Evolutionary conservation across 2,329 filamentous ascomycete genomes (phyloP), one percentile per base, ranked within the genome.

Genomic region (Epichloe scottii): DNA sequence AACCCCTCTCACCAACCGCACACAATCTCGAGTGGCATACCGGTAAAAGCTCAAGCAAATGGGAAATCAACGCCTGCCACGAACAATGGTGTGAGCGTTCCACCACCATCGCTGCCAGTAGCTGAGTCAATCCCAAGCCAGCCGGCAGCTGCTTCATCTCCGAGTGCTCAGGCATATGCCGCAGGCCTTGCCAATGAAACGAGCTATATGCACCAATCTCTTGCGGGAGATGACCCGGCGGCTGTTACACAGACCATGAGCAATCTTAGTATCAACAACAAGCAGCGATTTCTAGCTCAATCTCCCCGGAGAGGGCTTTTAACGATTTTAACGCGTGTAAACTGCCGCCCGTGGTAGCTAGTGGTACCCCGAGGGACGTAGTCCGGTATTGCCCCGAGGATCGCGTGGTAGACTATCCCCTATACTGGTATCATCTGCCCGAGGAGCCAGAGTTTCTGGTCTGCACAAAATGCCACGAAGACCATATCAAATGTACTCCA

Each of bases 391-490:
- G 66, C 23, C 62, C 66, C 1, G 59, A 62, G 37, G 19, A 45
- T 1, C 60, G 64, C 14, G 17, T 46, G 0, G 53, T 68, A 0
- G 54, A 57, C 19, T 68, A 67, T 40, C 52, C 57, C 0, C 55
- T 63, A 0, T 59, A 59, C n/a, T 70, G 66, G 63, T 65, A 68
- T 45, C 58, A 55, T 1, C 46, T 63, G 1, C 51, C 54, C 2
- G 58, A 60, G 3, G 35, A 59, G 3, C 62, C 66, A 0, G 55
- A 60, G 2, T 70, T 64, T 23, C 51, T 64, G 3, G 59, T 73
- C 35, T 75, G 71, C 54, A 69, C 68, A 2, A 58, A 62, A 21
- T 75, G 72, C 54, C 66, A 71, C 35, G 60, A 63, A 5, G 66
- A 69, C 33, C 50, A 69, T 51, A 64, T 74, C 12, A 53, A 61